phyloP scores from a whole-genome alignment of 805 yeast species.

The Kockiozyma suomiensis region DNA sequence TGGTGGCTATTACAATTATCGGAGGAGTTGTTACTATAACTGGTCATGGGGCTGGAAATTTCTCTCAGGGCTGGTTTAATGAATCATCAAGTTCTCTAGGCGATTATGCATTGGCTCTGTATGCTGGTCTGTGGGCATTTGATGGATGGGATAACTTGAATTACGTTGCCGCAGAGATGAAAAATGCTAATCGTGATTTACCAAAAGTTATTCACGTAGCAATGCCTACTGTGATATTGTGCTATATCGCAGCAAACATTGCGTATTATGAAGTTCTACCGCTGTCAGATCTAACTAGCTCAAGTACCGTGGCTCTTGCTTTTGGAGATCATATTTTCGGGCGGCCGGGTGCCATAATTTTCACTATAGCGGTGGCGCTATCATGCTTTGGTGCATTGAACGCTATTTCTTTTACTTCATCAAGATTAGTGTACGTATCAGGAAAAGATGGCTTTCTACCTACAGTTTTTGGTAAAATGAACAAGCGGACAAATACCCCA shows the following conservation, averaged over 20 bases:
- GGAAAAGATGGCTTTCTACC: slow-evolving; percentile 45
- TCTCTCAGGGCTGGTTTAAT: slow-evolving; percentile 36
- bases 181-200: slow-evolving; percentile 42
- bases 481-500: slow-evolving; percentile 40
- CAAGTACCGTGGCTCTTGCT: slow-evolving; percentile 45
- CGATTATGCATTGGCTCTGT: slow-evolving; percentile 44
- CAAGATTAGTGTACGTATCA: slow-evolving; percentile 44
- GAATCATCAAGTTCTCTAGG: slow-evolving; percentile 40
- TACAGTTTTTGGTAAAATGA: slow-evolving; percentile 35
- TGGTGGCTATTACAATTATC: slow-evolving; percentile 40
- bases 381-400: slow-evolving; percentile 49
- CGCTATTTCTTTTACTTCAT: slow-evolving; percentile 45
- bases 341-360: slow-evolving; percentile 37
- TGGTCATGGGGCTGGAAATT: slow-evolving; percentile 35
- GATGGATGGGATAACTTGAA: slow-evolving; percentile 51
- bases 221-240: slow-evolving; percentile 46
- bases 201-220: slow-evolving; percentile 47
- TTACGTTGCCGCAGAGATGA: slow-evolving; percentile 48
- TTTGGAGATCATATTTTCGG: slow-evolving; percentile 42
- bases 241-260: slow-evolving; percentile 44
- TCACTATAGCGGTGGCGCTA: slow-evolving; percentile 43
- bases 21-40: slow-evolving; percentile 37
- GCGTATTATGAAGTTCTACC: slow-evolving; percentile 72
- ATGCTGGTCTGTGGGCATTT: slow-evolving; percentile 50
- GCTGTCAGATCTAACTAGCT: slow-evolving; percentile 49